Evolutionary conservation across 306 rosid species (phyloP).

Genomic region (Quillaja saponaria): DNA sequence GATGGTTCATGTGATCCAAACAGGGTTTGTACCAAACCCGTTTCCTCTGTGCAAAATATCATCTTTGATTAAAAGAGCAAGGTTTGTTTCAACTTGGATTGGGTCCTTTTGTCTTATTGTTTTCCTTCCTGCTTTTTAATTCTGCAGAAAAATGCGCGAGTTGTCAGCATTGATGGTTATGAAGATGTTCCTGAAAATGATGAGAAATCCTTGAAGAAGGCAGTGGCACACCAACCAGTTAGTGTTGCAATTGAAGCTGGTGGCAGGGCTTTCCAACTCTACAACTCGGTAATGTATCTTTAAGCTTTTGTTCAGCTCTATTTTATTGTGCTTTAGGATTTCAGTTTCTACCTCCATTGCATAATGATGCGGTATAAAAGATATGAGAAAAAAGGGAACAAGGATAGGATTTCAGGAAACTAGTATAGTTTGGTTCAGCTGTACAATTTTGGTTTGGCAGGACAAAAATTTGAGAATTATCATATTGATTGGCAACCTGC

Average conservation of each 20-base stretch:
- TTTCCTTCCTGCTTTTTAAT: not conserved
- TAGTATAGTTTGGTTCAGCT: too few species aligned
- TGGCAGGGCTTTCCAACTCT: conserved; percentile 86
- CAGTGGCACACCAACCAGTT: conserved; percentile 73
- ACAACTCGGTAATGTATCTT: conserved; percentile 66
- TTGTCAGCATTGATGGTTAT: conserved; percentile 69
- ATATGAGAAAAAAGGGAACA: too few species aligned
- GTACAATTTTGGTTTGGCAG: too few species aligned
- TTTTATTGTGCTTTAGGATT: not conserved
- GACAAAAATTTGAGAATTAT: too few species aligned
- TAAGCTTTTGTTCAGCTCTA: too few species aligned
- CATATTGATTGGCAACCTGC: too few species aligned
- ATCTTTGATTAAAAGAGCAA: conserved; percentile 1
- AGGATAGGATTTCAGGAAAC: too few species aligned
- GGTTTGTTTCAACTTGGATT: not conserved
- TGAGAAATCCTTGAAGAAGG: conserved; percentile 72
- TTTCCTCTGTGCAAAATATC: too few species aligned
- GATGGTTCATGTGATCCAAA: conserved; percentile 66
- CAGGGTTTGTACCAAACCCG: conserved; percentile 44
- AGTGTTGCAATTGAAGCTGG: conserved; percentile 97
- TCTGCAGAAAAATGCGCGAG: conserved; percentile 64
- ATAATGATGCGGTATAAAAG: too few species aligned
- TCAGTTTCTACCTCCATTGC: not conserved
- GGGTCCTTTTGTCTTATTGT: not conserved
- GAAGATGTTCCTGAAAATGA: conserved; percentile 82